These are phyloP conservation scores for Solanum clarkiae DNA, from an alignment of 257 asterid species.

Conservation along the genomic window DNA sequence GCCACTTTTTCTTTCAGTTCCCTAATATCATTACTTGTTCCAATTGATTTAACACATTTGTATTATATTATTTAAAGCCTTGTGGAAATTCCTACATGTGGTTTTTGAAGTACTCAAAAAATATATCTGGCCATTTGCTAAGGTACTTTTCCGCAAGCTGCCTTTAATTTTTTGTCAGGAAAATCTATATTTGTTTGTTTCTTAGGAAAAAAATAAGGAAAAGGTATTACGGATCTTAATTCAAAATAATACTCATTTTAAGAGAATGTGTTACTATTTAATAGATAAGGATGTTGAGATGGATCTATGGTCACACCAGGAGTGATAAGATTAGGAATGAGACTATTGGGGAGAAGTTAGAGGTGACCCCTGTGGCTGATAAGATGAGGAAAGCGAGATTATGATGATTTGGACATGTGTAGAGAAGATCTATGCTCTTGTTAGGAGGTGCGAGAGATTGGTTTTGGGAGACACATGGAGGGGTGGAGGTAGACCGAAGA, in stretches of 20 bases:
- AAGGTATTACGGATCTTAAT: neutral
- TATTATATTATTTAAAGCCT: neutral
- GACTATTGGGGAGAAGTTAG: too few species aligned
- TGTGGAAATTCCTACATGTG: neutral
- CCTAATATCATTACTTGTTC: neutral
- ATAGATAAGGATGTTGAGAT: too few species aligned
- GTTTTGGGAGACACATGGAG: too few species aligned
- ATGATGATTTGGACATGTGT: too few species aligned
- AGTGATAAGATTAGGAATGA: too few species aligned
- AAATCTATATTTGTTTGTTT: neutral
- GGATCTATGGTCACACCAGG: too few species aligned
- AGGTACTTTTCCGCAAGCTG: neutral
- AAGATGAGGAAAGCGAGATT: too few species aligned
- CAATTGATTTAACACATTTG: neutral
- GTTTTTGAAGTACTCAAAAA: neutral
- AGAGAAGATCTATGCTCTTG: too few species aligned
- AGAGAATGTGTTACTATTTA: neutral
- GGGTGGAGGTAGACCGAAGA: too few species aligned
- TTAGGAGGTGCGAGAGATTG: too few species aligned
- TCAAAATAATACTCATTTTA: neutral
- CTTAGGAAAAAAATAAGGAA: neutral
- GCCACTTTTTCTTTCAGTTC: neutral
- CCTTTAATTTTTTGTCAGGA: neutral
- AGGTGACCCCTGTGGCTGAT: too few species aligned
- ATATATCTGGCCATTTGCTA: neutral